These are phyloP conservation scores for Cladobotryum mycophilum DNA, from an alignment of 2,329 filamentous ascomycete genomes.

Conservation along the genomic window DNA sequence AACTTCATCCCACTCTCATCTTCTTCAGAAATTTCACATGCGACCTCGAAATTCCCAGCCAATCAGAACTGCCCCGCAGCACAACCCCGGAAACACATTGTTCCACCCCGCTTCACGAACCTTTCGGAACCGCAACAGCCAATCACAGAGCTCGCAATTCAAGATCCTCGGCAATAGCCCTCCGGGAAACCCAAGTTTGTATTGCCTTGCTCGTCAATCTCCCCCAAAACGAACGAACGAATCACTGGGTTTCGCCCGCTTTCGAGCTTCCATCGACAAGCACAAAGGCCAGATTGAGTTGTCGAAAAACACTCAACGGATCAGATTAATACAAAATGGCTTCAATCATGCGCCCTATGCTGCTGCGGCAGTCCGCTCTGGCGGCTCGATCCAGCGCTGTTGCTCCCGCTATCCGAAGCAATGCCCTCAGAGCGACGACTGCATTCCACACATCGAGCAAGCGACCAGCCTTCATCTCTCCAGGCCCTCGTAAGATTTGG, in stretches of 20 bases:
- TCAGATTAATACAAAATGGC: slow-evolving; percentile 38
- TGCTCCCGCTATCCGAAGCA: slow-evolving; percentile 29
- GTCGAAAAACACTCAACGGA: background rate
- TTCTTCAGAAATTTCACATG: slow-evolving; percentile 22
- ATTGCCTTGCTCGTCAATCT: slow-evolving; percentile 1
- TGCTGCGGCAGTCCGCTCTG: slow-evolving; percentile 48
- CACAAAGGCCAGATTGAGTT: slow-evolving; percentile 1
- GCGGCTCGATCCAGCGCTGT: slow-evolving; percentile 33
- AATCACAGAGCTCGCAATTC: slow-evolving; percentile 14
- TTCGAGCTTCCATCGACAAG: background rate
- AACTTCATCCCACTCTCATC: slow-evolving; percentile 6
- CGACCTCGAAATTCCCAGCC: slow-evolving; percentile 16
- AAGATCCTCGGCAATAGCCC: slow-evolving; percentile 13
- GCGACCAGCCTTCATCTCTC: slow-evolving; percentile 73
- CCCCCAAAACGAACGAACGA: background rate
- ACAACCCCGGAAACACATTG: slow-evolving; percentile 17
- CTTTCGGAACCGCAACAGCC: slow-evolving; percentile 9
- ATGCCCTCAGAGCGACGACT: slow-evolving; percentile 55
- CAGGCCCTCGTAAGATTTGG: slow-evolving; percentile 72
- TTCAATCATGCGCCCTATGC: slow-evolving; percentile 48
- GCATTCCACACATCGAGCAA: slow-evolving; percentile 82
- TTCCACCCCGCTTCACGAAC: slow-evolving; percentile 20
- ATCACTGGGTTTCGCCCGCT: background rate
- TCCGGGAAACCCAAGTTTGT: slow-evolving; percentile 2
- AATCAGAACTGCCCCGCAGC: slow-evolving; percentile 21